Evolutionary conservation across 495 filamentous ascomycete genomes (phyloP).

Genomic region (Aspergillus sclerotioniger): DNA sequence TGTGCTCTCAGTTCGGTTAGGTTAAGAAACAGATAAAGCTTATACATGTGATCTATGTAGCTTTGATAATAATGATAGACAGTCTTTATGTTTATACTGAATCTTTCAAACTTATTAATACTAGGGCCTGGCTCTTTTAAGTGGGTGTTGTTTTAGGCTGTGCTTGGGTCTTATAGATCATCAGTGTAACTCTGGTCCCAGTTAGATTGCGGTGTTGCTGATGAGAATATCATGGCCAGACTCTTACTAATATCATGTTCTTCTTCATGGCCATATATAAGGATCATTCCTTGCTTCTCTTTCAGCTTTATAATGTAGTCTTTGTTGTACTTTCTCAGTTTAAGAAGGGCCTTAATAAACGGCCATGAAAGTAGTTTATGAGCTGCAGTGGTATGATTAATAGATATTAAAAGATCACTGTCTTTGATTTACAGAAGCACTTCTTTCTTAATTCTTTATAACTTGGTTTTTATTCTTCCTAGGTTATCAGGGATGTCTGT

Average conservation of each 20-base stretch:
- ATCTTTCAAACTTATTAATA: slow-evolving; percentile 56
- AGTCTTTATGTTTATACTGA: slow-evolving; percentile 62
- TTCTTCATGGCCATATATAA: slow-evolving; percentile 77
- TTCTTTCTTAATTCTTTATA: slow-evolving; percentile 1
- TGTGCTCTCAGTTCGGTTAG: slow-evolving; percentile 44
- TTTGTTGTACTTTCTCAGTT: slow-evolving; percentile 43
- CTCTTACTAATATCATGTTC: slow-evolving; percentile 52
- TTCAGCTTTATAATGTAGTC: slow-evolving; percentile 75
- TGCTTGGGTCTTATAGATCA: slow-evolving; percentile 31
- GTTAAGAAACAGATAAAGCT: slow-evolving; percentile 85
- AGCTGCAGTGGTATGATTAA: slow-evolving; percentile 78
- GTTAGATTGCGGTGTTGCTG: slow-evolving; percentile 10
- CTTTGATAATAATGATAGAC: slow-evolving; percentile 63
- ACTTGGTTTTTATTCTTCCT: slow-evolving; percentile 12
- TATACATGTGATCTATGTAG: slow-evolving; percentile 79
- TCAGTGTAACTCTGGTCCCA: slow-evolving; percentile 31
- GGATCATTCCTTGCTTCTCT: slow-evolving; percentile 69
- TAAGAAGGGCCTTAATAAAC: slow-evolving; percentile 57
- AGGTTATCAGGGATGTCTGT: slow-evolving; percentile 12
- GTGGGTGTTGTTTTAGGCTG: slow-evolving; percentile 5
- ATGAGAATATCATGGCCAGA: slow-evolving; percentile 18
- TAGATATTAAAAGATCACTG: slow-evolving; percentile 64
- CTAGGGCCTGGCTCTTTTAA: slow-evolving; percentile 36
- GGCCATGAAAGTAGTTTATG: slow-evolving; percentile 71
- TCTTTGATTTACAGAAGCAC: slow-evolving; percentile 25